Evolutionary conservation across 768 basidiomycete genomes (phyloP), one percentile per base, ranked within the genome.

Genomic region (Amanita jacksonii): DNA sequence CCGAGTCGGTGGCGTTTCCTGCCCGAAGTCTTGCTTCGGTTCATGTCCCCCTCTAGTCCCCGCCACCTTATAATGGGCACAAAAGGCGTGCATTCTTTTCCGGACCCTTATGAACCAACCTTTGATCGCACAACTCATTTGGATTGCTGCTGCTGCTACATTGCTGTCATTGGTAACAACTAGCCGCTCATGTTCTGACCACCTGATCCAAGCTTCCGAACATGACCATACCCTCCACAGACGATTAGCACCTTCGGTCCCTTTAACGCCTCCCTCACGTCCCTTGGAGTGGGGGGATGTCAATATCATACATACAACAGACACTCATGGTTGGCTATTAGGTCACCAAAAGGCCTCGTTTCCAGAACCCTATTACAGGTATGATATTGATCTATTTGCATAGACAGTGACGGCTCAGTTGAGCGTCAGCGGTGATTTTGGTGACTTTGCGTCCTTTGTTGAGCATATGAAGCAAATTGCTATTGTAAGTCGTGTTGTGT

Each of bases 211-310:
- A 20, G 57, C 48, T 28, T 12, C 7, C 27, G 12, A 12, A 4
- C 58, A 64, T 43, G 55, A 45, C 19, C 64, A 65, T 43, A 50
- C 37, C 20, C 58, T 60, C 41, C 45, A 47, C 38, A 64, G 59
- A 46, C 65, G 70, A 43, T 63, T 66, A 38, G 58, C 62, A 41
- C 68, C 73, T 0, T 59, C 66, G 37, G 50, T 61, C 12, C 62
- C 63, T 10, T 58, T 79, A 25, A 63, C 76, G 1, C 68, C 68
- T 10, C 87, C 89, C 3, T 72, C 73, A 44, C 66, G 80, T n/a
- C 73, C 75, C 19, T 70, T 94, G 8, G 74, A 76, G 39, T 92
- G 90, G 90, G 79, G 82, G n/a, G 87, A 92, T 54, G 70, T 93
- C 55, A 93, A 92, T 56, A 73, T 92, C 54, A 71, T 91, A 35